phyloP scores from a whole-genome alignment of 1,284 basidiomycete species.

The Ceratobasidium sp. region DNA sequence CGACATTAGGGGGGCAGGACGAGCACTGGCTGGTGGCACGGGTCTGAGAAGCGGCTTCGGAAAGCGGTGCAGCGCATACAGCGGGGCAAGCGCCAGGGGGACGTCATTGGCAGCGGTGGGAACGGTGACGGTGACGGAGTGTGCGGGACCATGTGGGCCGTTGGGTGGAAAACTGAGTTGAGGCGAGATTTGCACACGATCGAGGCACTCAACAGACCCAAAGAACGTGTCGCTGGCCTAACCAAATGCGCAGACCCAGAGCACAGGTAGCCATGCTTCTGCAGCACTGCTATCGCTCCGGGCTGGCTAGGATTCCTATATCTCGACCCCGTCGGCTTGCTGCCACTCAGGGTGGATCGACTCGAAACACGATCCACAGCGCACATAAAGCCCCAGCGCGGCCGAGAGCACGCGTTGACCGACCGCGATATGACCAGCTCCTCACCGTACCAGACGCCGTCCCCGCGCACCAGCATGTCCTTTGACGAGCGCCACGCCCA shows the following conservation, averaged over 20 bases:
- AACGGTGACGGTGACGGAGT: constrained; percentile 24
- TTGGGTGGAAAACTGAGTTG: constrained; percentile 40
- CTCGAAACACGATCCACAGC: constrained; percentile 34
- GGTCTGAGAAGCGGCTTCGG: neutral
- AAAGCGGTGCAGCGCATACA: constrained; percentile 4
- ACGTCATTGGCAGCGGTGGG: constrained; percentile 31
- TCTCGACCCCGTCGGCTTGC: constrained; percentile 25
- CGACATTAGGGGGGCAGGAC: too few species aligned
- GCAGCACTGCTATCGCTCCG: constrained; percentile 30
- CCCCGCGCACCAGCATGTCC: constrained; percentile 36
- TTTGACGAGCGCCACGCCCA: constrained; percentile 26
- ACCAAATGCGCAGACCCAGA: constrained; percentile 28
- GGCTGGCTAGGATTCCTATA: constrained; percentile 27
- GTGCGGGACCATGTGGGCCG: constrained; percentile 8
- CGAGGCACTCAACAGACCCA: constrained; percentile 42
- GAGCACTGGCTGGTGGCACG: too few species aligned
- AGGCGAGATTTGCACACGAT: constrained; percentile 43
- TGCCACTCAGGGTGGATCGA: constrained; percentile 30
- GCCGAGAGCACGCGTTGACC: neutral
- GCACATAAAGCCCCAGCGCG: neutral
- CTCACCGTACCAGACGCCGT: constrained; percentile 31
- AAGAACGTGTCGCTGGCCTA: constrained; percentile 26
- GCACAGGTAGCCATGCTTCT: constrained; percentile 29
- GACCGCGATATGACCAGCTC: constrained; percentile 17
- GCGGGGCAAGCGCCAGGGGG: constrained; percentile 4